Base-by-base conservation (phyloP, 2,329 filamentous ascomycete genomes). In the Sclerotinia minor region DNA sequence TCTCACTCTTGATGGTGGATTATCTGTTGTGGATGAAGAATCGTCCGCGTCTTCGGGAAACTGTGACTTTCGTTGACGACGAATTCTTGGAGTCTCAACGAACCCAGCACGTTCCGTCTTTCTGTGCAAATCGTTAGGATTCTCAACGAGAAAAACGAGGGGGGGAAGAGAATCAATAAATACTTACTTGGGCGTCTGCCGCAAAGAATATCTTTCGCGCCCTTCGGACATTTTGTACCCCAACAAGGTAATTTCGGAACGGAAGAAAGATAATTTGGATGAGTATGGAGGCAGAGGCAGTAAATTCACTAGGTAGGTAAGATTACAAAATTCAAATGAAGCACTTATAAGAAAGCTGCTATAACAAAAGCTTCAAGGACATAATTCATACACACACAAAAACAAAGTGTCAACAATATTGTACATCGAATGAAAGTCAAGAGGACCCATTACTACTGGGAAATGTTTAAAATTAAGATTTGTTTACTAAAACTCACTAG, bases 31-130 rank as follows among this genome's bases (percentile, higher is more conserved):
- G 57, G 76, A 75, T n/a, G 74, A 74, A n/a, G 75, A 77, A 57
- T 76, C 75, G 64, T 77, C 74, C 35, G 68, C 74, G 49, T 75
- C 75, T 67, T 75, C 74, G n/a, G 72, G 67, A 54, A 75, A 74
- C 65, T 74, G 71, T 6, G 74, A 77, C 71, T 80, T 81, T 73
- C 78, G 81, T 5, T 69, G 63, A 67, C 77, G 74, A 65, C 82
- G 80, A 67, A 78, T 76, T 68, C 80, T 78, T 65, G 83, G 83
- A 19, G 83, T 85, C 71, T 84, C 80, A 59, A 85, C 80, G 72
- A 81, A 85, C 60, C 81, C 83, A 54, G 81, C 80, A 67, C 81
- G 80, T 64, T 82, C 79, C 64, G 81, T 79, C 77, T 85, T 85
- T 76, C 84, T 86, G 57, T 61, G 19, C 8, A 41, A 65, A 60